Evolutionary conservation across 2,329 filamentous ascomycete species (phyloP).

Genomic region (Scedosporium apiospermum): DNA sequence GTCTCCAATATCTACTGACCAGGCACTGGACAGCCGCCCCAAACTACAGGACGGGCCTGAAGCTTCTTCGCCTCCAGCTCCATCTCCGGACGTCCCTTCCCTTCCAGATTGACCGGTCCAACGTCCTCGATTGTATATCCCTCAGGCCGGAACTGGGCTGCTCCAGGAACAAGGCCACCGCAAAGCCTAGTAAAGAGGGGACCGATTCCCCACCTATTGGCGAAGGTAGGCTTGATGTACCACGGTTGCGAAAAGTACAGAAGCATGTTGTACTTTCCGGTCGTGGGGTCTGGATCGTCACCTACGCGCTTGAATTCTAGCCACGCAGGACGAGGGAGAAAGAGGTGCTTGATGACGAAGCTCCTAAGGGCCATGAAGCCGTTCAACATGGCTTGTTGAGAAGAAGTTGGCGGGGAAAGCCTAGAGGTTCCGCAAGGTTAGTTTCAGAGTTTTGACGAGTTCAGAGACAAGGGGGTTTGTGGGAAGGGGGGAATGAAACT

Average conservation of each 20-base stretch:
- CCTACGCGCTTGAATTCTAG: constrained; percentile 22
- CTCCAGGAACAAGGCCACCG: constrained; percentile 35
- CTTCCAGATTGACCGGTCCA: constrained; percentile 13
- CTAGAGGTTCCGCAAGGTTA: not conserved
- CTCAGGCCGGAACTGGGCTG: constrained; percentile 33
- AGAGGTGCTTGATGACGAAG: constrained; percentile 35
- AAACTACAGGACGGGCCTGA: not conserved
- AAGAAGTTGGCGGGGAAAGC: constrained; percentile 14
- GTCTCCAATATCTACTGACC: too few species aligned
- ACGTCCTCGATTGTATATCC: constrained; percentile 31
- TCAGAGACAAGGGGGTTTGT: not conserved
- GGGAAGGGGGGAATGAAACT: not conserved
- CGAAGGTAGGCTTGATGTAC: constrained; percentile 39
- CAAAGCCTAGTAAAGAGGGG: constrained; percentile 32
- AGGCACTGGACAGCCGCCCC: not conserved
- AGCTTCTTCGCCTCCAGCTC: not conserved
- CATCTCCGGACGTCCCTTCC: constrained; percentile 13
- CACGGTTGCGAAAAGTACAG: constrained; percentile 39
- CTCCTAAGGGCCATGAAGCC: constrained; percentile 30
- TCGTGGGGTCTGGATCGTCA: constrained; percentile 28
- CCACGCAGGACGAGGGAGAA: constrained; percentile 35
- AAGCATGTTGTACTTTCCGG: constrained; percentile 28
- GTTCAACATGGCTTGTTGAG: constrained; percentile 28
- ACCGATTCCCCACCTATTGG: constrained; percentile 36
- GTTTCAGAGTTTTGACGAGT: not conserved